Evolutionary conservation across 164 flowering plant species (phyloP), one percentile per base, ranked within the genome.

Genomic region (Kalanchoe fedtschenkoi): DNA sequence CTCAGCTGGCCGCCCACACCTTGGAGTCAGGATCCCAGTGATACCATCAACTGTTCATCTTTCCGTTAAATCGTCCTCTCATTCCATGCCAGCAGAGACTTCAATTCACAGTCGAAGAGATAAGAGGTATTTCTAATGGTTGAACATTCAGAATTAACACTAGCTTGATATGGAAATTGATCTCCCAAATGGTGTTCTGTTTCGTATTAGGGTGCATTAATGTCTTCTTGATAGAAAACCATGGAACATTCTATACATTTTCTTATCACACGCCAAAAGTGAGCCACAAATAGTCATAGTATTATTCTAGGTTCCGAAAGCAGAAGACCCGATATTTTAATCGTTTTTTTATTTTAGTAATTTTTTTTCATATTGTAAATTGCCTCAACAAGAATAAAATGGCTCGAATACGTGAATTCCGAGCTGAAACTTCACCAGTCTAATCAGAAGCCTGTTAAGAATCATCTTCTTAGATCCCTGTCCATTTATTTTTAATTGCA

Each of bases 21-120:
- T 73, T 62, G 74, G 74, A 61, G 74, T 71, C 46, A 87, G 72
- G 74, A 62, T 71, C 68, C 63, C 81, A 22, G 60, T 77, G 75
- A 74, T 81, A n/a, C 95, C 91, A 13, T 59, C 88, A n/a, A 62
- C 68, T 47, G 80, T 80, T 28, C 79, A 86, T n/a, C 55, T 78
- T 58, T 67, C 81, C 29, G 66, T 76, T 16, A 85, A 64, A 75
- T 82, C 86, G 19, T 42, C 68, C 13, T 11, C 76, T 63, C 65
- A 80, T 58, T 58, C 61, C 6, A 62, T 65, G 66, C 43, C 70
- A 8, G 53, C 70, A 22, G 90, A 78, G 51, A 37, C 62, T 69
- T 74, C 71, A n/a, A 17, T 34, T 43, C 78, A 74, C 35, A 61
- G 17, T 65, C 76, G 69, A 58, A 83, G 71, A 69, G 88, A 81